These are phyloP conservation scores for Penicillium paradoxum DNA, from an alignment of 495 filamentous ascomycete species.

Conservation along the genomic window DNA sequence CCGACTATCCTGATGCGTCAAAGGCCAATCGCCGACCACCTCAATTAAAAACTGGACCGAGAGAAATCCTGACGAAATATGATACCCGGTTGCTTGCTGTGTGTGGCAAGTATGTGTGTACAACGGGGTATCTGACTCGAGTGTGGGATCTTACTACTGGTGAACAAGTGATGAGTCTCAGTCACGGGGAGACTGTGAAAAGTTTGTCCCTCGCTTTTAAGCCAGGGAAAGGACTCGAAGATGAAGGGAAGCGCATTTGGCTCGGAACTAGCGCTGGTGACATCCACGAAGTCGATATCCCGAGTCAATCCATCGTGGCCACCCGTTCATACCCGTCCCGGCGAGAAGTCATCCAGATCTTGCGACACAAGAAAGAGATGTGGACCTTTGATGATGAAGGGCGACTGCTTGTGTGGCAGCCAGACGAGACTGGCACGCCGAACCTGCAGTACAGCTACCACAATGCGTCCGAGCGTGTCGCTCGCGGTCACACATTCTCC, in stretches of 20 bases:
- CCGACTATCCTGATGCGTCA: constrained; percentile 79
- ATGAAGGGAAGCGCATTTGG: constrained; percentile 85
- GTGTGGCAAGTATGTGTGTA: constrained; percentile 82
- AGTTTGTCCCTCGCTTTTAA: constrained; percentile 81
- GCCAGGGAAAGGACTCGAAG: constrained; percentile 63
- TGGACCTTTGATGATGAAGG: constrained; percentile 94
- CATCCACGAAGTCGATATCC: constrained; percentile 79
- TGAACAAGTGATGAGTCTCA: constrained; percentile 70
- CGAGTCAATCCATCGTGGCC: constrained; percentile 58
- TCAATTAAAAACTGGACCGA: constrained; percentile 58
- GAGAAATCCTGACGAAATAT: constrained; percentile 74
- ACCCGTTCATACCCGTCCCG: constrained; percentile 71
- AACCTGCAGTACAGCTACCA: constrained; percentile 58
- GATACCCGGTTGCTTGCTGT: constrained; percentile 82
- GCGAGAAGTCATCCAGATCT: constrained; percentile 79
- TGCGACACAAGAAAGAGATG: constrained; percentile 79
- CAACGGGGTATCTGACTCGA: constrained; percentile 74
- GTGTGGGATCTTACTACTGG: constrained; percentile 84
- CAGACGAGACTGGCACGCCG: constrained; percentile 69
- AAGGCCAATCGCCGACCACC: constrained; percentile 81
- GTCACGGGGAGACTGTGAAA: constrained; percentile 73
- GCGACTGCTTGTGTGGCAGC: constrained; percentile 79
- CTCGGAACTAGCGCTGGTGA: constrained; percentile 84
- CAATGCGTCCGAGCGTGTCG: constrained; percentile 64
- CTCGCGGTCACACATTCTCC: constrained; percentile 81